phyloP scores from a whole-genome alignment of 2,329 filamentous ascomycete species.

The Daldinia sp. region DNA sequence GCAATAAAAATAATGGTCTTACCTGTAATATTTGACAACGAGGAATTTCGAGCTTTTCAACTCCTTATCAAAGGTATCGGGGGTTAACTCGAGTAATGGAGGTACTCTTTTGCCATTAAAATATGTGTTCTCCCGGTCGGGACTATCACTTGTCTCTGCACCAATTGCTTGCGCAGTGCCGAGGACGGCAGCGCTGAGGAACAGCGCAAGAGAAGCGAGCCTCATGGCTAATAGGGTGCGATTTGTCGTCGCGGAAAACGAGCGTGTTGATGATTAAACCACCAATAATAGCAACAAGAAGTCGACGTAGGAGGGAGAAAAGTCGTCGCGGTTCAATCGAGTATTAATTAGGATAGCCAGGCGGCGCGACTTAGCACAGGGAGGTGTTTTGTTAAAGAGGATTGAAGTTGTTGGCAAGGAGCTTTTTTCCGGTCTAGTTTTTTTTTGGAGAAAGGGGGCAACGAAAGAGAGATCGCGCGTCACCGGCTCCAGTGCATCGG shows the following conservation, averaged over 20 bases:
- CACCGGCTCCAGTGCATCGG: constrained; percentile 39
- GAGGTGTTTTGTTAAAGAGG: background rate
- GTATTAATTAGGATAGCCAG: constrained; percentile 19
- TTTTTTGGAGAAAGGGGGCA: constrained; percentile 29
- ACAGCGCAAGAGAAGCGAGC: constrained; percentile 54
- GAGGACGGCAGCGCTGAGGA: constrained; percentile 56
- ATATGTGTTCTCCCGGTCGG: constrained; percentile 56
- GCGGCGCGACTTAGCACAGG: constrained; percentile 18
- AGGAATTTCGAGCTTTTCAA: constrained; percentile 62
- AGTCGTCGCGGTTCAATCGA: constrained; percentile 9
- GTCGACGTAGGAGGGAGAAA: constrained; percentile 2
- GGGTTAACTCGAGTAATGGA: constrained; percentile 67
- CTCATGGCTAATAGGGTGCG: constrained; percentile 51
- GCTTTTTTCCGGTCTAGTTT: constrained; percentile 8
- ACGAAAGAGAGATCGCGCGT: constrained; percentile 37
- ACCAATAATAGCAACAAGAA: constrained; percentile 11
- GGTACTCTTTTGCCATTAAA: constrained; percentile 76
- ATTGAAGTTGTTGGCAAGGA: constrained; percentile 18
- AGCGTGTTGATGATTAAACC: constrained; percentile 29
- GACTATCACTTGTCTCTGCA: constrained; percentile 51
- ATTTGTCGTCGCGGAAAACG: constrained; percentile 34
- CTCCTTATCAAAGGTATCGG: constrained; percentile 64
- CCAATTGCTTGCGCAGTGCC: constrained; percentile 50
- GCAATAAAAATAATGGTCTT: constrained; percentile 29
- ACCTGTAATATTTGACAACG: constrained; percentile 75